phyloP scores from a whole-genome alignment of 805 yeast species.

The Pichia pseudocactophila region DNA sequence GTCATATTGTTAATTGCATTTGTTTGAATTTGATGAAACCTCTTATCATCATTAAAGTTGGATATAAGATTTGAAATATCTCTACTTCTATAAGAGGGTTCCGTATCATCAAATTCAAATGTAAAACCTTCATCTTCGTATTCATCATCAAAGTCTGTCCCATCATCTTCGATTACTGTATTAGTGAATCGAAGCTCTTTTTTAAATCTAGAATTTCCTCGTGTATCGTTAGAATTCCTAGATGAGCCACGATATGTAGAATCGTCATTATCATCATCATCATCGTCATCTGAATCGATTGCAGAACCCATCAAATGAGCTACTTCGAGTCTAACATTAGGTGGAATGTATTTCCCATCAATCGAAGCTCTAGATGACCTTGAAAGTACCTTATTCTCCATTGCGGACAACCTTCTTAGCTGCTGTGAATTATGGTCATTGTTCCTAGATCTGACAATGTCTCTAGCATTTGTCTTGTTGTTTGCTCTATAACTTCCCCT shows the following conservation, averaged over 20 bases:
- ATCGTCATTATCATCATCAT: conserved; percentile 10
- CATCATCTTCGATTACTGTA: not conserved
- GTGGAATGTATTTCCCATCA: conserved; percentile 59
- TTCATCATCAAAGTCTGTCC: not conserved
- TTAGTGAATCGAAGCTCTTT: not conserved
- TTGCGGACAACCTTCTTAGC: conserved; percentile 16
- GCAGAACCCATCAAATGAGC: conserved; percentile 14
- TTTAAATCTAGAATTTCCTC: not conserved
- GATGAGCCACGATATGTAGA: not conserved
- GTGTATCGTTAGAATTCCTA: not conserved
- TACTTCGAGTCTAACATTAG: conserved; percentile 32
- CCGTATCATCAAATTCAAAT: conserved; percentile 23
- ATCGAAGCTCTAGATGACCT: conserved; percentile 12
- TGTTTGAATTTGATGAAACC: conserved; percentile 6
- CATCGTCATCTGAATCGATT: conserved; percentile 25
- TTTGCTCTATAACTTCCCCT: conserved; percentile 9
- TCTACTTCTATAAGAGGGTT: not conserved
- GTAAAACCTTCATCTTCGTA: conserved; percentile 29
- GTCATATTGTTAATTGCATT: conserved; percentile 12
- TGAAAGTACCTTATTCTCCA: conserved; percentile 11
- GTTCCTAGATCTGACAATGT: conserved; percentile 5
- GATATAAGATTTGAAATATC: not conserved
- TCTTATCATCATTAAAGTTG: not conserved
- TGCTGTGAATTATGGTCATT: conserved; percentile 66
- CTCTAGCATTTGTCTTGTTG: conserved; percentile 11